Percentiles rank a stretch among this genome's conserved stretches.
phyloP scores from a whole-genome alignment of 192 early-diverging fungal genomes.

The Coemansia sp. region DNA sequence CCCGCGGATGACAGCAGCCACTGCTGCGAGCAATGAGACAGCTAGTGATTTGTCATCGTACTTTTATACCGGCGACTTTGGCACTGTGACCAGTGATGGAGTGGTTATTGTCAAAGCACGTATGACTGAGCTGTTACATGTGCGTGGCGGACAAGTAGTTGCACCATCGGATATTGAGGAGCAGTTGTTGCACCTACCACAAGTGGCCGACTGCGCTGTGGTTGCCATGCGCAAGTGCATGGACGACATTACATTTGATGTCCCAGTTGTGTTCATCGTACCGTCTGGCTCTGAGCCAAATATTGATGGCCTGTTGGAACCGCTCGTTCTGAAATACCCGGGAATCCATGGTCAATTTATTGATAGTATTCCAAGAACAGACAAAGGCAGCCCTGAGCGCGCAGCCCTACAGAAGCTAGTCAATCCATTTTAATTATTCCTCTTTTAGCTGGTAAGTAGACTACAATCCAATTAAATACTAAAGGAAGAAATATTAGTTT shows the following conservation, averaged over 20 bases:
- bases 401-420: not conserved
- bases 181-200: constrained; percentile 10
- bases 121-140: constrained; percentile 27
- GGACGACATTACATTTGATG: constrained; percentile 4
- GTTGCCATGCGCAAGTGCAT: constrained; percentile 8
- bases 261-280: constrained; percentile 34
- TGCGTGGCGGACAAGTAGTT: constrained; percentile 7
- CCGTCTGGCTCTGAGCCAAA: not conserved
- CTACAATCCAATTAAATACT: too few relatives aligned
- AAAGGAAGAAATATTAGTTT: too few relatives aligned
- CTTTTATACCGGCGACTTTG: constrained; percentile 47
- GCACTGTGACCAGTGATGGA: constrained; percentile 32
- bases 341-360: constrained; percentile 26
- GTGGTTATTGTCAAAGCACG: constrained; percentile 47
- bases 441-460: too few relatives aligned
- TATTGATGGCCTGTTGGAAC: constrained; percentile 9
- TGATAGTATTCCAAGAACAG: constrained; percentile 23
- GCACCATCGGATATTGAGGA: constrained; percentile 37
- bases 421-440: not conserved
- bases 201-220: constrained; percentile 41
- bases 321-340: constrained; percentile 18
- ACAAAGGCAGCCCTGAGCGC: constrained; percentile 13
- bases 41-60: constrained; percentile 4
- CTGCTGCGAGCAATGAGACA: not conserved
- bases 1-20: constrained; percentile 19